phyloP scores from a whole-genome alignment of 2,329 filamentous ascomycete genomes.

The Xylaria arbuscula region DNA sequence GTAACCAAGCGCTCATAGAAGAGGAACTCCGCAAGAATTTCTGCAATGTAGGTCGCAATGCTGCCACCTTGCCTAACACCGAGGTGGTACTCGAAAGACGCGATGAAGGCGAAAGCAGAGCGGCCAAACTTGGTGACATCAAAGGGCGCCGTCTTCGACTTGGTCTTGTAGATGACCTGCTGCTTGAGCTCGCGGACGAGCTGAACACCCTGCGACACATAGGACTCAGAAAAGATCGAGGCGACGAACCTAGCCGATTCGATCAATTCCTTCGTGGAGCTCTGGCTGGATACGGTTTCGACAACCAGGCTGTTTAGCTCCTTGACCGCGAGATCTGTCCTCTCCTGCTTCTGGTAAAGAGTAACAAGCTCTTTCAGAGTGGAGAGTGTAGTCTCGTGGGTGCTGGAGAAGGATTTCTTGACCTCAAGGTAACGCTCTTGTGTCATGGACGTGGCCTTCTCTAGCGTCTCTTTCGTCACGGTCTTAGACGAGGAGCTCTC shows the following conservation, averaged over 20 bases:
- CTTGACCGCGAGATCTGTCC: conserved; percentile 27
- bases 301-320: conserved; percentile 27
- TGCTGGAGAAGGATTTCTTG: conserved; percentile 31
- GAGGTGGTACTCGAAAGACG: conserved; percentile 35
- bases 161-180: conserved; percentile 35
- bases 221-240: conserved; percentile 25
- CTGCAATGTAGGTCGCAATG: conserved; percentile 33
- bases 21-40: conserved; percentile 34
- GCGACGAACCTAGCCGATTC: conserved; percentile 33
- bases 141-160: conserved; percentile 20
- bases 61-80: conserved; percentile 15
- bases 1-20: conserved; percentile 34
- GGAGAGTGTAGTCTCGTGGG: conserved; percentile 32
- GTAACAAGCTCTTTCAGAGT: conserved; percentile 33
- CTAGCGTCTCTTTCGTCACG: conserved; percentile 37
- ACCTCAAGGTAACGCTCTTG: conserved; percentile 32
- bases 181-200: conserved; percentile 34
- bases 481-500: conserved; percentile 21
- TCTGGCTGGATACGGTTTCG: conserved; percentile 23
- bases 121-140: conserved; percentile 31
- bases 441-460: conserved; percentile 36
- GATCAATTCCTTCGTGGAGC: conserved; percentile 32
- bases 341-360: conserved; percentile 34
- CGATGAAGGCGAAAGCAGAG: conserved; percentile 34
- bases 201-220: conserved; percentile 29